These are phyloP conservation scores for Aspergillus saccharolyticus DNA, from an alignment of 495 filamentous ascomycete genomes.

Conservation along the genomic window DNA sequence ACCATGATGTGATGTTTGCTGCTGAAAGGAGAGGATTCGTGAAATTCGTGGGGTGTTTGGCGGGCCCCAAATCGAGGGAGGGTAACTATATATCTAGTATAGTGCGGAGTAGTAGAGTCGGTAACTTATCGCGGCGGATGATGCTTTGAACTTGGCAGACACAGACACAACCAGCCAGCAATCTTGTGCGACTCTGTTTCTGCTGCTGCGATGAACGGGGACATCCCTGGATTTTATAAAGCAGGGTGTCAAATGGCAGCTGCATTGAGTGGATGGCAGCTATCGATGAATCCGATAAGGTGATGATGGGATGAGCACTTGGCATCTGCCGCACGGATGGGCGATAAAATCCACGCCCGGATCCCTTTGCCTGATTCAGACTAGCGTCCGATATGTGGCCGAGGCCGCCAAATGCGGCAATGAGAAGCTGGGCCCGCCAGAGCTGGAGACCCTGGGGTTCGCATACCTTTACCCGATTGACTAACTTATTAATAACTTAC, in stretches of 20 bases:
- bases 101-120: neutral
- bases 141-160: neutral
- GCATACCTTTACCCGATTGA: neutral
- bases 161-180: neutral
- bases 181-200: neutral
- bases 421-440: neutral
- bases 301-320: too few relatives aligned
- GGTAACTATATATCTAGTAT: neutral
- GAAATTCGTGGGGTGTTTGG: neutral
- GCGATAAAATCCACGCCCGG: slow-evolving; percentile 13
- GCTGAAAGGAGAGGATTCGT: neutral
- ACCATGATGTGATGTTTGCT: slow-evolving; percentile 47
- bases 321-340: too few relatives aligned
- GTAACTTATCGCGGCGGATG: neutral
- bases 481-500: too few relatives aligned
- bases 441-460: neutral
- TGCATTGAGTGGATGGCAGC: neutral
- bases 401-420: slow-evolving; percentile 7
- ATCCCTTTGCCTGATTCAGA: slow-evolving; percentile 10
- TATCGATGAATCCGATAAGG: neutral
- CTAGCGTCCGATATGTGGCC: slow-evolving; percentile 4
- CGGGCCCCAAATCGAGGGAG: too few relatives aligned
- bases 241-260: neutral
- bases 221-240: slow-evolving; percentile 1
- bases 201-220: neutral